phyloP scores from a whole-genome alignment of 2,329 filamentous ascomycete species.

The Pseudocercospora eumusae region DNA sequence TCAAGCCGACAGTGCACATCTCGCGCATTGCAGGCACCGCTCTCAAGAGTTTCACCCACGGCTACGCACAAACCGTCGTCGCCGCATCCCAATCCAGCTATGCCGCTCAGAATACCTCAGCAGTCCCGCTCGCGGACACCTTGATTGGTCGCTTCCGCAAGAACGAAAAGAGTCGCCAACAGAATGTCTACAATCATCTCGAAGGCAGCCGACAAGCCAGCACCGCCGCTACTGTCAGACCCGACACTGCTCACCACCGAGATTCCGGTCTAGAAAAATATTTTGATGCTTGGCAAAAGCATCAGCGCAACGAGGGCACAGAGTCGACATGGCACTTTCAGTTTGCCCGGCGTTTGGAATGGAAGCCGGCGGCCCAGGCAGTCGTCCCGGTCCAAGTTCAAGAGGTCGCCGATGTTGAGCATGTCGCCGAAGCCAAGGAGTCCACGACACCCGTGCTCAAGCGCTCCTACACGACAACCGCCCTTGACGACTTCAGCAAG shows the following conservation, averaged over 20 bases:
- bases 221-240: constrained; percentile 36
- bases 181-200: constrained; percentile 36
- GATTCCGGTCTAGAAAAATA: constrained; percentile 76
- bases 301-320: constrained; percentile 69
- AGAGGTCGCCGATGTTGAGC: constrained; percentile 42
- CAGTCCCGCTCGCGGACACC: constrained; percentile 56
- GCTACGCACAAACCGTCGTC: constrained; percentile 96
- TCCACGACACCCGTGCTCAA: constrained; percentile 41
- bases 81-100: constrained; percentile 86
- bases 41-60: constrained; percentile 88
- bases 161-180: constrained; percentile 35
- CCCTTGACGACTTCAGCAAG: constrained; percentile 63
- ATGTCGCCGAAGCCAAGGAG: constrained; percentile 39
- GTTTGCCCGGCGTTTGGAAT: constrained; percentile 84
- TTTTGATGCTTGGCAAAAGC: constrained; percentile 84
- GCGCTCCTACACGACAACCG: constrained; percentile 56
- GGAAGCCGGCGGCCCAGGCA: constrained; percentile 61
- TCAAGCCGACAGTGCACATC: constrained; percentile 75
- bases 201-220: constrained; percentile 41
- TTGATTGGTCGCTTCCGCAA: constrained; percentile 53
- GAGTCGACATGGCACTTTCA: constrained; percentile 81
- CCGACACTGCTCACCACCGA: constrained; percentile 34
- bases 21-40: constrained; percentile 75
- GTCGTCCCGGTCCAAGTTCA: constrained; percentile 42
- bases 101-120: constrained; percentile 63